Evolutionary conservation across 495 filamentous ascomycete genomes (phyloP), one percentile per base, ranked within the genome.

Genomic region (Poronia punctata): DNA sequence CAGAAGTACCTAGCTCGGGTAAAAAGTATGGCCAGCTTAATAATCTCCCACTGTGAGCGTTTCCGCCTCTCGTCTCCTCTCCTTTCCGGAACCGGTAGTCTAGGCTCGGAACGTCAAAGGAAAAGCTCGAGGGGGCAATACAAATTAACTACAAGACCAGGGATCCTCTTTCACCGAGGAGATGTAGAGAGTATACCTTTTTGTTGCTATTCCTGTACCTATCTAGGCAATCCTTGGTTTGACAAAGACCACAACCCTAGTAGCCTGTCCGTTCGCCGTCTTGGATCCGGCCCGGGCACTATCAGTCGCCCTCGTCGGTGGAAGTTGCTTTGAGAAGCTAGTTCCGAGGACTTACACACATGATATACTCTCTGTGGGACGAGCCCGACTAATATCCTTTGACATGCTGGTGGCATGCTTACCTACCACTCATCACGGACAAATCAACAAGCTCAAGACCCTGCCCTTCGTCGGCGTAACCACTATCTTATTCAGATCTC

Each of bases 101-200:
- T 20, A 22, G 11, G 44, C 30, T 16, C 27, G 20, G 17, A 37
- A 27, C 33, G 12, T 46, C 39, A 49, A 40, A 49, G 48, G 41
- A 46, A 58, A 50, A 31, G 31, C 32, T 22, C 7, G 36, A 34
- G 27, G 33, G 36, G 42, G 47, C 40, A 42, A 35, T 58, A 58
- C 55, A 58, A 58, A 58, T n/a, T 55, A 58, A 54, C 54, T 43
- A 37, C 50, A 41, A 34, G 28, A 37, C 48, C 46, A 54, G 26
- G 38, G 27, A 40, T 48, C 38, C 15, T 30, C 47, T 49, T 54
- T 55, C 42, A 50, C 30, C 42, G 39, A 40, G 18, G 21, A 34
- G 32, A 15, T 45, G 40, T 23, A 39, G 43, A 43, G 33, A 33
- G 11, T 6, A 22, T 50, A 32, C 44, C 43, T 46, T 53, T 54